Percentiles rank a stretch among this genome's conserved stretches.
Conservation (phyloP, 345 rosid genomes). For the Diplotaxis tenuifolia region DNA sequence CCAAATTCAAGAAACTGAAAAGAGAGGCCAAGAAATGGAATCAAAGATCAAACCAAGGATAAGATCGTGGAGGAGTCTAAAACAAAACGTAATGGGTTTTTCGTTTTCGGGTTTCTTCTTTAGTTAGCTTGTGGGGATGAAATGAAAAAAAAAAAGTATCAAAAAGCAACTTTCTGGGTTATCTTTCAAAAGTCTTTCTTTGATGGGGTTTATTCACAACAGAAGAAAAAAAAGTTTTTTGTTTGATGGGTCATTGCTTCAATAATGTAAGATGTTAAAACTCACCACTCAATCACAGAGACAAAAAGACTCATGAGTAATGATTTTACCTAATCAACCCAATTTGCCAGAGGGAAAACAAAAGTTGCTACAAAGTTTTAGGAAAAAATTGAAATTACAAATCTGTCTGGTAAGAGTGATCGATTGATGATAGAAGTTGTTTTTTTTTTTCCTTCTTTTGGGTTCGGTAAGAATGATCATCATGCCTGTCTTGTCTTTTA, state of each 20-base stretch:
- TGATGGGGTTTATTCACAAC: slow-evolving; percentile 27
- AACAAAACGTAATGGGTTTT: slow-evolving; percentile 13
- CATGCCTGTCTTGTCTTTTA: slow-evolving; percentile 32
- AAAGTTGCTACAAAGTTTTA: not conserved
- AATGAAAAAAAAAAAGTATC: slow-evolving; percentile 12
- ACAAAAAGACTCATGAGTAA: slow-evolving; percentile 8
- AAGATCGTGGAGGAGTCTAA: slow-evolving; percentile 12
- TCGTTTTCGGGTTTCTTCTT: slow-evolving; percentile 26
- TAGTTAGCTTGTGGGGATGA: slow-evolving; percentile 38
- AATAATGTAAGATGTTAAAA: slow-evolving; percentile 25
- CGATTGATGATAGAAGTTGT: not conserved
- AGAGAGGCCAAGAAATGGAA: slow-evolving; percentile 6
- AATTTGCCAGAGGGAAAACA: not conserved
- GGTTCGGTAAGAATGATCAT: slow-evolving; percentile 27
- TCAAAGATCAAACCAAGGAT: slow-evolving; percentile 17
- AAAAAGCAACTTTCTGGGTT: slow-evolving; percentile 34
- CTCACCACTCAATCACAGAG: slow-evolving; percentile 26
- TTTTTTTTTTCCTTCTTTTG: not conserved
- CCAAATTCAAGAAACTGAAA: slow-evolving; percentile 18
- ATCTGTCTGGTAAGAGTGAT: slow-evolving; percentile 30
- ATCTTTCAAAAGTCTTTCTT: slow-evolving; percentile 34
- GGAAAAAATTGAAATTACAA: not conserved
- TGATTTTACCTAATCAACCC: slow-evolving; percentile 18
- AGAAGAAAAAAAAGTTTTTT: not conserved
- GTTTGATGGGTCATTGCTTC: slow-evolving; percentile 31